Base-by-base conservation (phyloP, 2,329 filamentous ascomycete species). In the Sclerotinia borealis region DNA sequence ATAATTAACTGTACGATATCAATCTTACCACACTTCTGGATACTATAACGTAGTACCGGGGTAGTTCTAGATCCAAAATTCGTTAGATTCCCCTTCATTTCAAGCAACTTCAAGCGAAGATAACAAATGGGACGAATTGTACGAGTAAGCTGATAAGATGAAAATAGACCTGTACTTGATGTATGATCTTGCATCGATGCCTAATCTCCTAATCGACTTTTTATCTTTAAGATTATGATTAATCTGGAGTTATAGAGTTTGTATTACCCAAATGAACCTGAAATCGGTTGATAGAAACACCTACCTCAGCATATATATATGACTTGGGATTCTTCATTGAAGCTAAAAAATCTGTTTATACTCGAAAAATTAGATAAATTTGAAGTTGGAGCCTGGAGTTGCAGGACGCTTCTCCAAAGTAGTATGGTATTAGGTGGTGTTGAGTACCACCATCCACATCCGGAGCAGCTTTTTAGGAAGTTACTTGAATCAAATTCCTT, bases 101-200 rank as follows among this genome's bases (percentile, higher is more conserved):
- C 52, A 31, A 54, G 52, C 25, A 55, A 55, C 37, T 55, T 55
- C 27, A 55, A 43, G 52, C 52, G 52, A 55, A 13, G 13, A 29
- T 13, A 15, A 43, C 25, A 13, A 22, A 50, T 13, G n/a, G n/a
- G 19, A 22, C 9, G n/a, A 45, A 43, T 9, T 7, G 48, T 31
- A n/a, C n/a, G n/a, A n/a, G 29, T 29, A 29, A n/a, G n/a, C 9
- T 11, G 19, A 55, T 55, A 17, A 22, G 37, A 31, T 25, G 10
- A 22, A 22, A 43, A 19, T 5, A 10, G 3, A 43, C 31, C 10
- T 22, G 4, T 19, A 19, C 29, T 11, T 22, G n/a, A n/a, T n/a
- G n/a, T n/a, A n/a, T n/a, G n/a, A n/a, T n/a, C n/a, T n/a, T n/a
- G n/a, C n/a, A n/a, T n/a, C n/a, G n/a, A n/a, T n/a, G n/a, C n/a